Evolutionary conservation across 1,139 yeast genomes (phyloP), one percentile per base, ranked within the genome.

Genomic region (Taphrina populina): DNA sequence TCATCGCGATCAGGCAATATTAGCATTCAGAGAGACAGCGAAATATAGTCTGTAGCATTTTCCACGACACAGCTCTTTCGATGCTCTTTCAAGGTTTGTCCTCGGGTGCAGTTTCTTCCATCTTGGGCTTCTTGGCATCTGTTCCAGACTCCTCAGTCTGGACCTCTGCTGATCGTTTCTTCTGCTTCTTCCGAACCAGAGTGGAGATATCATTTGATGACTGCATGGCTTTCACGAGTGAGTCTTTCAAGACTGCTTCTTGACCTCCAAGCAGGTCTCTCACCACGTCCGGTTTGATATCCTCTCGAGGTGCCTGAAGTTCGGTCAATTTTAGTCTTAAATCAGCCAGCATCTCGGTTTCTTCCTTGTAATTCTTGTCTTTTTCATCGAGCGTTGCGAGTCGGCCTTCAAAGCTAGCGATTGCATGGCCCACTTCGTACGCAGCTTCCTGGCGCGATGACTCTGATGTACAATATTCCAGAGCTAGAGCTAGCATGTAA

Each of bases 401-500:
- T 62, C 82, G 74, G 39, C 66, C 66, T 64, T 79, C 74, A 32
- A 86, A 81, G 11, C 84, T 76, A 26, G 76, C 77, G 20, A 87
- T 75, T 1, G 95, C 88, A 53, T 71, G 67, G 57, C 74, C 70
- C 73, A 83, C 76, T 59, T 83, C 81, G 32, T 73, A 73, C 4
- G 82, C 78, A 0, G 94, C 85, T 60, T 74, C 73, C 3, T 67
- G 49, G 58, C 78, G 72, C 63, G 76, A 73, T 0, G 70, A 70
- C 61, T 78, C 79, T 45, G 79, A 83, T 13, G 77, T 75, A 58
- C 79, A 75, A 64, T 84, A 84, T 64, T 88, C 96, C 59, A 80
- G 73, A 0, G 95, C 95, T 49, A 88, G 73, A 0, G 95, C 84
- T 35, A 87, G 73, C 69, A 88, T 88, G 71, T 83, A 87, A 68